Evolutionary conservation across 2,329 filamentous ascomycete species (phyloP), one percentile per base, ranked within the genome.

Genomic region (Trichoderma atrobrunneum): DNA sequence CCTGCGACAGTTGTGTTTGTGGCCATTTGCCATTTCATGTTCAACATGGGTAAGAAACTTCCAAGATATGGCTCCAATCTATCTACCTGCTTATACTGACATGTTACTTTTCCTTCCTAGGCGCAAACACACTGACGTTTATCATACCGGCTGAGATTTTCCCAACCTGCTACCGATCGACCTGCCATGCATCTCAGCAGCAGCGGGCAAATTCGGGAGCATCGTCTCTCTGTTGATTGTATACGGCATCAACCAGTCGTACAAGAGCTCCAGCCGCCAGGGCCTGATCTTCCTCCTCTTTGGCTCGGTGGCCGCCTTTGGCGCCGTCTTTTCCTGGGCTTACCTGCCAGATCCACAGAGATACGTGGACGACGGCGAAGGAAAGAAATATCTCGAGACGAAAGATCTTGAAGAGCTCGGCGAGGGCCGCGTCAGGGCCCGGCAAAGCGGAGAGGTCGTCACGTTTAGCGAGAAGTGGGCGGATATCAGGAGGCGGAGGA

Each of bases 81-180:
- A 7, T 18, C 34, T 10, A 16, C 1, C 30, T 3, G n/a, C 10
- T 24, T 3, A 62, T 28, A 14, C 64, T 54, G 57, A 70, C 65
- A 48, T 21, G 43, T 12, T 76, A 1, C 65, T 14, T 11, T 21
- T 30, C 14, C 24, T 4, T 21, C 43, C 43, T 64, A 85, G 86
- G 88, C 12, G 88, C 88, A 56, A 90, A 90, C 75, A 88, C 87
- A 0, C 84, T 90, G 12, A 91, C 88, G 0, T 90, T 91, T 76
- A 87, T 91, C 69, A 86, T 91, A 18, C 88, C 89, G 1, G 89
- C 88, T 56, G 89, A 91, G 77, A 86, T 90, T 56, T 92, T 91
- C 77, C 89, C 88, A 0, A 91, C 89, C 2, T 85, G 86, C 74
- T 91, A 90, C 75, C 86, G 89, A 54, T 89, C 86, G 65, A 89